Conservation (phyloP, 163 green algal genomes). For the Smithsoniella earleae region DNA sequence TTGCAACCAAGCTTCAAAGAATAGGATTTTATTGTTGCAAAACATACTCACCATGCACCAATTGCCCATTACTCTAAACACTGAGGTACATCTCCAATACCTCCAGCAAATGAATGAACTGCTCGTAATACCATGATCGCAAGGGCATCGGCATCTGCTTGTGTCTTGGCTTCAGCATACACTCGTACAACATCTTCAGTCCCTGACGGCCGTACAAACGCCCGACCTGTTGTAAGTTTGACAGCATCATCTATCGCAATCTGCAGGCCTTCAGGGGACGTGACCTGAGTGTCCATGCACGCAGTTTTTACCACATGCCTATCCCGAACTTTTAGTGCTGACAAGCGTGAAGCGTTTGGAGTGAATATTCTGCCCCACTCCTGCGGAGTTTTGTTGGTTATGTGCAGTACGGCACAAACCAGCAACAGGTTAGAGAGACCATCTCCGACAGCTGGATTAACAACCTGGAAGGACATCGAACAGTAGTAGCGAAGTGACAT, state of each 20-base stretch:
- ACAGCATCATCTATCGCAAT: constrained; percentile 57
- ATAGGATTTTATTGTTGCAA: too few species aligned
- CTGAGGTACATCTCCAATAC: constrained; percentile 32
- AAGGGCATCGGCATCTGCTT: constrained; percentile 58
- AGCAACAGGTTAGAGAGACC: constrained; percentile 78
- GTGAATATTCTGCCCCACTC: neutral
- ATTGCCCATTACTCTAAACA: too few species aligned
- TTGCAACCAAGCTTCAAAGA: too few species aligned
- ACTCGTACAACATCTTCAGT: constrained; percentile 96
- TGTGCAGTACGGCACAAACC: constrained; percentile 71
- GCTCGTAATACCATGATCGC: constrained; percentile 46
- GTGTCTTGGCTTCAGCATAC: constrained; percentile 82
- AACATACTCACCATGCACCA: too few species aligned
- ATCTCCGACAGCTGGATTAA: constrained; percentile 93
- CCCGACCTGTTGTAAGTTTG: constrained; percentile 39
- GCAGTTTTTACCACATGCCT: constrained; percentile 61
- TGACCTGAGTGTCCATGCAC: constrained; percentile 66
- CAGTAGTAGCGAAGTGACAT: too few species aligned
- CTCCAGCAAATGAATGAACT: constrained; percentile 40
- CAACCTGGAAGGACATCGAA: constrained; percentile 41
- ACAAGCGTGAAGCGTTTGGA: neutral
- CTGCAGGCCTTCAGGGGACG: constrained; percentile 62
- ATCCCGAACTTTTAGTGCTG: constrained; percentile 62
- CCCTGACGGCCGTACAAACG: constrained; percentile 86
- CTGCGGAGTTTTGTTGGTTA: neutral